A percentile compares a stretch with the other conserved stretches of the same genome.
These are phyloP conservation scores for Cephaloascus albidus DNA, from an alignment of 805 yeast species.

Conservation along the genomic window DNA sequence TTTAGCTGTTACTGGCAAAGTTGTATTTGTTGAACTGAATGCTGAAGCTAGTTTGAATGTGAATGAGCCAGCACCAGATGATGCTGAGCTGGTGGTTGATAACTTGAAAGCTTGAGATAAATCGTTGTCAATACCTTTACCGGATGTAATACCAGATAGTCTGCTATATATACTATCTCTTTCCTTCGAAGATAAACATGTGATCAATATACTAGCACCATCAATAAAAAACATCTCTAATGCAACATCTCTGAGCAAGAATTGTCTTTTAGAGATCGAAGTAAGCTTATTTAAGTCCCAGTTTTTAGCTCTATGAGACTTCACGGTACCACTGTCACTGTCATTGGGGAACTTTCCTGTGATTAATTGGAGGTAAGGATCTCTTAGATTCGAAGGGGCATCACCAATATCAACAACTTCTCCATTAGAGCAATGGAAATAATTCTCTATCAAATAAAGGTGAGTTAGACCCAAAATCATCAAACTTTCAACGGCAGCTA, in stretches of 20 bases:
- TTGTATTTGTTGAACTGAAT: conserved; percentile 25
- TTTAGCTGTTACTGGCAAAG: conserved; percentile 45
- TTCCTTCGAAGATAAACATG: conserved; percentile 42
- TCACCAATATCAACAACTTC: conserved; percentile 59
- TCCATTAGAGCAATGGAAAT: conserved; percentile 43
- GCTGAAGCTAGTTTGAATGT: conserved; percentile 20
- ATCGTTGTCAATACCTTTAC: conserved; percentile 43
- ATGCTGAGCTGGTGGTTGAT: conserved; percentile 21
- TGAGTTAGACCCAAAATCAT: conserved; percentile 59
- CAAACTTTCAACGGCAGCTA: conserved; percentile 70
- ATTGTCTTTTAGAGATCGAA: conserved; percentile 65
- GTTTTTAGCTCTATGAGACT: conserved; percentile 35
- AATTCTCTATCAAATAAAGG: conserved; percentile 61
- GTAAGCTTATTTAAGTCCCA: conserved; percentile 58
- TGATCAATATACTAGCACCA: conserved; percentile 63
- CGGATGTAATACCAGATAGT: conserved; percentile 38
- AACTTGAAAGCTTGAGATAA: conserved; percentile 43
- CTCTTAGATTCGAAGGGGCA: conserved; percentile 54
- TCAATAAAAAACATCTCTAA: conserved; percentile 67
- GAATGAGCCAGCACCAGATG: conserved; percentile 12
- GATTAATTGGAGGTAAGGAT: conserved; percentile 59
- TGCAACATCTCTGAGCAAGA: conserved; percentile 72
- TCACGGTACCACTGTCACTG: conserved; percentile 12
- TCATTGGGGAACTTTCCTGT: conserved; percentile 33
- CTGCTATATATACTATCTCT: conserved; percentile 49